Evolutionary conservation across 441 rosid genomes (phyloP).

Genomic region (Francoa sonchifolia): DNA sequence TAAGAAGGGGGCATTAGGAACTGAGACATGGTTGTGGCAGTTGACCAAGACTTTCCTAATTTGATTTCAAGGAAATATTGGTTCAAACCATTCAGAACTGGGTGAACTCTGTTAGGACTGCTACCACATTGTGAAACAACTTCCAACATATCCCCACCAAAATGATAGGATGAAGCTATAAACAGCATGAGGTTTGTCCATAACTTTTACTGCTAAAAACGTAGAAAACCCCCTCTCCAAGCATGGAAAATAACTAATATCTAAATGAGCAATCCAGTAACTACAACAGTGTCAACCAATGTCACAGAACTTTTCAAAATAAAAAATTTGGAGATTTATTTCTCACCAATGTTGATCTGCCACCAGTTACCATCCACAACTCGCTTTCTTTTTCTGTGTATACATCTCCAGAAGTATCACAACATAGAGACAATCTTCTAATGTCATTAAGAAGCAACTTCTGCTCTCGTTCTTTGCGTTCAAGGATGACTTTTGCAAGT

Average conservation of each 20-base stretch:
- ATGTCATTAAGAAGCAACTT: constrained; percentile 75
- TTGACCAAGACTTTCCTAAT: too few relatives aligned
- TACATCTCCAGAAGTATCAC: constrained; percentile 44
- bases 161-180: too few relatives aligned
- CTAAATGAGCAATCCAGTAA: not conserved
- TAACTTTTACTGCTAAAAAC: not conserved
- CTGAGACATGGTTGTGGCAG: too few relatives aligned
- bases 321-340: not conserved
- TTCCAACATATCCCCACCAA: too few relatives aligned
- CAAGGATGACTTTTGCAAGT: constrained; percentile 80
- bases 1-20: too few relatives aligned
- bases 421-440: constrained; percentile 51
- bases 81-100: too few relatives aligned
- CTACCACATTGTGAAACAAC: too few relatives aligned
- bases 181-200: too few relatives aligned
- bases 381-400: constrained; percentile 34
- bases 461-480: constrained; percentile 63
- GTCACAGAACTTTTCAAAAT: not conserved
- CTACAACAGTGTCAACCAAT: not conserved
- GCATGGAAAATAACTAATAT: not conserved
- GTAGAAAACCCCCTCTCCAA: not conserved
- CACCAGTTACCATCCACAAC: constrained; percentile 76
- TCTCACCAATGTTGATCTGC: constrained; percentile 63
- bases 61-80: too few relatives aligned
- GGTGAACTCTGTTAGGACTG: too few relatives aligned